phyloP scores from a whole-genome alignment of 768 basidiomycete species.

The Nidularia sp. region DNA sequence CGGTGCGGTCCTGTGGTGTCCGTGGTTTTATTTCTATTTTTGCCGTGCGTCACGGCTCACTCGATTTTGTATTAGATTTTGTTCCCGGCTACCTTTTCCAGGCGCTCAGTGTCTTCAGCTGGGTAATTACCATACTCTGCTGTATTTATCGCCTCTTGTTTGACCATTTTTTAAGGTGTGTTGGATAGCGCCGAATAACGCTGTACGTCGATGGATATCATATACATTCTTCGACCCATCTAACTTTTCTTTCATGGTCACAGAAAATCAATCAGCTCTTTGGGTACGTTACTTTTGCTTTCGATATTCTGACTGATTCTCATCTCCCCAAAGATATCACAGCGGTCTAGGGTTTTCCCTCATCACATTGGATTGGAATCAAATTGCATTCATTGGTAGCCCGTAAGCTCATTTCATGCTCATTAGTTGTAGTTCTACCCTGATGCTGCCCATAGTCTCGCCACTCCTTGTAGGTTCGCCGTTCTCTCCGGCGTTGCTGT shows the following conservation, averaged over 20 bases:
- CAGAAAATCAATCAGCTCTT: conserved; percentile 58
- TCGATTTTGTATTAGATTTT: conserved; percentile 32
- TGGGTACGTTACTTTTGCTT: conserved; percentile 34
- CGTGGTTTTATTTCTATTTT: conserved; percentile 8
- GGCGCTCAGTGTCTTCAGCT: conserved; percentile 48
- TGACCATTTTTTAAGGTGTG: conserved; percentile 39
- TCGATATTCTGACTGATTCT: not conserved
- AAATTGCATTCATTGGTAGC: conserved; percentile 67
- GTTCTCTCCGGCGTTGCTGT: conserved; percentile 1
- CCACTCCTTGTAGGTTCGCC: conserved; percentile 39
- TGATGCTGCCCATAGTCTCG: conserved; percentile 25
- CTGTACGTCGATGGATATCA: conserved; percentile 30
- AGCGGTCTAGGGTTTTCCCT: conserved; percentile 50
- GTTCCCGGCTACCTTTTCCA: conserved; percentile 63
- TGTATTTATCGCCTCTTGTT: not conserved
- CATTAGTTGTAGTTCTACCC: conserved; percentile 4
- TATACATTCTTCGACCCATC: not conserved
- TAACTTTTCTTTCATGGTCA: conserved; percentile 1
- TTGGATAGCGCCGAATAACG: conserved; percentile 59
- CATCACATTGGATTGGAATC: conserved; percentile 57
- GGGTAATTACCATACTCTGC: conserved; percentile 24
- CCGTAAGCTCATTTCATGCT: conserved; percentile 34
- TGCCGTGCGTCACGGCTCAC: not conserved
- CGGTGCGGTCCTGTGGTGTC: conserved; percentile 42
- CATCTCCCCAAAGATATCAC: conserved; percentile 28